Conservation (phyloP, 331 rosid species). For the Acacia pycnantha region DNA sequence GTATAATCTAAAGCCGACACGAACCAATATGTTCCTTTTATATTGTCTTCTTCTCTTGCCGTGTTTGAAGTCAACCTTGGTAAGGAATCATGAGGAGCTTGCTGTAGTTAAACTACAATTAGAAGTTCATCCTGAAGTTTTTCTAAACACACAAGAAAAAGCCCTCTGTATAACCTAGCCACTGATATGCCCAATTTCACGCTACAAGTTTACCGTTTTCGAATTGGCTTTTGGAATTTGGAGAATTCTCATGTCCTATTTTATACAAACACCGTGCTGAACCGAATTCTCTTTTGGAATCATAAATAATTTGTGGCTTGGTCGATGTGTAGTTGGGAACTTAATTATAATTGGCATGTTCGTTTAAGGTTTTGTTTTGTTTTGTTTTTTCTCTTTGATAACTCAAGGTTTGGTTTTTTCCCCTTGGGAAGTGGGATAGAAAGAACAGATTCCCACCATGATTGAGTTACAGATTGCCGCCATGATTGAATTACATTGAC, state of each 20-base stretch:
- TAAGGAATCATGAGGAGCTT: not conserved
- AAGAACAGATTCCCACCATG: too few relatives aligned
- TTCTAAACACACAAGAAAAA: not conserved
- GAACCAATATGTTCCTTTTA: not conserved
- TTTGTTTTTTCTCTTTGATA: not conserved
- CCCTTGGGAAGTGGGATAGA: not conserved
- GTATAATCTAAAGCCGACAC: not conserved
- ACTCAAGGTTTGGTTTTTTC: not conserved
- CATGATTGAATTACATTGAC: not conserved
- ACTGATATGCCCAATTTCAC: too few relatives aligned
- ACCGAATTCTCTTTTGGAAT: not conserved
- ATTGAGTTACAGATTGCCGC: too few relatives aligned
- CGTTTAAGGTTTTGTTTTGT: not conserved
- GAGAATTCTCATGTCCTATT: not conserved
- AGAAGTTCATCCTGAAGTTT: not conserved
- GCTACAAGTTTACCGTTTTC: not conserved
- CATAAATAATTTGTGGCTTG: not conserved
- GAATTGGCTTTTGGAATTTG: not conserved
- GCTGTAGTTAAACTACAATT: not conserved
- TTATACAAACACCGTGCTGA: conserved; percentile 1
- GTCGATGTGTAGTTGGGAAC: not conserved
- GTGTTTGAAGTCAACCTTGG: not conserved
- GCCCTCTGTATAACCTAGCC: not conserved
- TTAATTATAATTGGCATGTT: not conserved
- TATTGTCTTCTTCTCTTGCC: not conserved